Evolutionary conservation across 2,329 filamentous ascomycete species (phyloP).

Genomic region (Dactylonectria estremocensis): DNA sequence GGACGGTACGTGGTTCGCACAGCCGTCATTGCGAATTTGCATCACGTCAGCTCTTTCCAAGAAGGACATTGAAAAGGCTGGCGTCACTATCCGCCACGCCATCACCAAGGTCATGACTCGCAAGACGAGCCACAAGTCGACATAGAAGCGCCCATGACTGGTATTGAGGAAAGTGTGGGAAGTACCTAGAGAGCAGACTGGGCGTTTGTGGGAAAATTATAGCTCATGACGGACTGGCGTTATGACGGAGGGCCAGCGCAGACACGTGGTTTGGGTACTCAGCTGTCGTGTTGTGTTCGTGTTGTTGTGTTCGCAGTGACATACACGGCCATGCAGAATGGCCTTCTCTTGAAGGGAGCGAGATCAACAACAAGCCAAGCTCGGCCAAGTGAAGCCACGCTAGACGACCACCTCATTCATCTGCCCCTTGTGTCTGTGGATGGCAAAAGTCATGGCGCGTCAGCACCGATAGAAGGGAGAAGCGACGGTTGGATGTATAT

Average conservation of each 20-base stretch:
- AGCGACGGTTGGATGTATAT: slow-evolving; percentile 22
- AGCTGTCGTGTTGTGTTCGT: not conserved
- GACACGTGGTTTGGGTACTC: not conserved
- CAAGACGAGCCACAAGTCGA: slow-evolving; percentile 64
- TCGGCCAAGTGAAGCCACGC: not conserved
- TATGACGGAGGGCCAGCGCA: not conserved
- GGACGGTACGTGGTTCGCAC: slow-evolving; percentile 78
- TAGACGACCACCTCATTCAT: not conserved
- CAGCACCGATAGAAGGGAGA: not conserved
- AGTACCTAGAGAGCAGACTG: not conserved
- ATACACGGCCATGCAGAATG: not conserved
- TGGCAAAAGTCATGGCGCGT: not conserved
- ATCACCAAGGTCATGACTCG: slow-evolving; percentile 91
- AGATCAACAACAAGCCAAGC: not conserved
- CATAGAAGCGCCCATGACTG: slow-evolving; percentile 6
- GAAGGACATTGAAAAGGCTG: slow-evolving; percentile 97
- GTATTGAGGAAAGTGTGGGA: not conserved
- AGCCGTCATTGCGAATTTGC: slow-evolving; percentile 91
- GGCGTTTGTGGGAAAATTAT: not conserved
- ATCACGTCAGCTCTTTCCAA: slow-evolving; percentile 89
- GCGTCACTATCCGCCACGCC: slow-evolving; percentile 88
- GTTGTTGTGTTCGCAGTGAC: not conserved
- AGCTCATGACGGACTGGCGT: not conserved
- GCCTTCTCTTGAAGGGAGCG: not conserved
- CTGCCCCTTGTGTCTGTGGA: not conserved